Evolutionary conservation across 2,329 filamentous ascomycete genomes (phyloP).

Genomic region (Aspergillus uvarum): DNA sequence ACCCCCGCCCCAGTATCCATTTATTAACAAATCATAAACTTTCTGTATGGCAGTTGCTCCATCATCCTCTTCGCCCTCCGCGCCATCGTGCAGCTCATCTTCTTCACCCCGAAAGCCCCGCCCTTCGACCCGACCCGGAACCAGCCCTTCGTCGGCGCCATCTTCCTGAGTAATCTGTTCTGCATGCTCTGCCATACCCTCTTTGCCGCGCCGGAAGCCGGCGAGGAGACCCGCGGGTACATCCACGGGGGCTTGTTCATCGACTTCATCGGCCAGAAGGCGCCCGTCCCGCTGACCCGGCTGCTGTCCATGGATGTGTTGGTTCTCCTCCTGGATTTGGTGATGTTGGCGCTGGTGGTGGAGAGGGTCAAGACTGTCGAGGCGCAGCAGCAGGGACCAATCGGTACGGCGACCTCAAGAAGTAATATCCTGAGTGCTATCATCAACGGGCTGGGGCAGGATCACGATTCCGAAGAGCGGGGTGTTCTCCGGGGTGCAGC

Average conservation of each 20-base stretch:
- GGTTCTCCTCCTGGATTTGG: slow-evolving; percentile 55
- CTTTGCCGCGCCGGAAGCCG: slow-evolving; percentile 51
- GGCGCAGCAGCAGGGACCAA: slow-evolving; percentile 14
- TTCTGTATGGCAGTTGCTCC: slow-evolving; percentile 50
- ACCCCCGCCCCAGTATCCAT: neutral
- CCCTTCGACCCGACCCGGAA: slow-evolving; percentile 52
- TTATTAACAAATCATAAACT: neutral
- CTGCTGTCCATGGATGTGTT: slow-evolving; percentile 56
- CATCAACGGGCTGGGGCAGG: slow-evolving; percentile 39
- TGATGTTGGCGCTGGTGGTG: slow-evolving; percentile 56
- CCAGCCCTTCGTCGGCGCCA: slow-evolving; percentile 54
- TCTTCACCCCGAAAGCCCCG: slow-evolving; percentile 59
- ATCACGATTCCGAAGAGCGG: slow-evolving; percentile 61
- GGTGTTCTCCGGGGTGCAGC: slow-evolving; percentile 43
- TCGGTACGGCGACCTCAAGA: too few relatives aligned
- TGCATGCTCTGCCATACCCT: slow-evolving; percentile 60
- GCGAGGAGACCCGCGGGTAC: slow-evolving; percentile 54
- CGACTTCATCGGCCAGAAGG: slow-evolving; percentile 64
- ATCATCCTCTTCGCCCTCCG: slow-evolving; percentile 58
- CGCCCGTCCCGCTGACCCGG: slow-evolving; percentile 54
- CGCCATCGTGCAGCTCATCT: slow-evolving; percentile 56
- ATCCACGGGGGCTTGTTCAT: slow-evolving; percentile 63
- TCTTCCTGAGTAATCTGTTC: slow-evolving; percentile 55
- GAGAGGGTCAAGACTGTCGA: slow-evolving; percentile 51
- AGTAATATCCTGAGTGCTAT: too few relatives aligned